phyloP scores from a whole-genome alignment of 345 rosid genomes.

The Reutealis trisperma region DNA sequence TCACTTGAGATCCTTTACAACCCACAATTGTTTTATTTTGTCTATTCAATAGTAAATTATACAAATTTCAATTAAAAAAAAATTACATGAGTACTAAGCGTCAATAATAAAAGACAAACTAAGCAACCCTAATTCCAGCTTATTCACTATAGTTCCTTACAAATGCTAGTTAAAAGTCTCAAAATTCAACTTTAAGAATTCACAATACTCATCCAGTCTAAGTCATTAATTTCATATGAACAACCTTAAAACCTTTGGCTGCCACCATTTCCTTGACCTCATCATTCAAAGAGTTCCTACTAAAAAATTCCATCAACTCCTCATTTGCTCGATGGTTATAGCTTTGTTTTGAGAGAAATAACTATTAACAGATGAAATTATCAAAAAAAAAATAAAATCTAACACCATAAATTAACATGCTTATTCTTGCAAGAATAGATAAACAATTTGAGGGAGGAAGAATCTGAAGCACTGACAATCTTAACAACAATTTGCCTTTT shows the following conservation, averaged over 20 bases:
- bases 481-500: slow-evolving; percentile 73
- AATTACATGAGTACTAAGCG: not conserved
- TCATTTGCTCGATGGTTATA: slow-evolving; percentile 73
- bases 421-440: no score
- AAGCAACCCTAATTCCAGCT: not conserved
- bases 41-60: slow-evolving; percentile 1
- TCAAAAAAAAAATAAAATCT: not conserved
- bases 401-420: not conserved
- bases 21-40: not conserved
- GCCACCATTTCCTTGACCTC: slow-evolving; percentile 49
- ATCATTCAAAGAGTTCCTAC: slow-evolving; percentile 60
- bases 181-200: slow-evolving; percentile 20
- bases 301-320: slow-evolving; percentile 62
- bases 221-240: no score
- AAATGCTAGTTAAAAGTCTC: slow-evolving; percentile 6
- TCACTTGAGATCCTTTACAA: not conserved
- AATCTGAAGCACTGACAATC: slow-evolving; percentile 75
- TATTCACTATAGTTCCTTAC: slow-evolving; percentile 11
- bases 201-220: slow-evolving; percentile 62
- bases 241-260: no score
- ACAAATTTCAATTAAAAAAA: not conserved
- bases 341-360: slow-evolving; percentile 48
- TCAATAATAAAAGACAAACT: not conserved
- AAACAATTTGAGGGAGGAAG: not conserved
- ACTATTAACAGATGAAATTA: not conserved